Evolutionary conservation across 441 rosid genomes (phyloP).

Genomic region (Theobroma grandiflorum): DNA sequence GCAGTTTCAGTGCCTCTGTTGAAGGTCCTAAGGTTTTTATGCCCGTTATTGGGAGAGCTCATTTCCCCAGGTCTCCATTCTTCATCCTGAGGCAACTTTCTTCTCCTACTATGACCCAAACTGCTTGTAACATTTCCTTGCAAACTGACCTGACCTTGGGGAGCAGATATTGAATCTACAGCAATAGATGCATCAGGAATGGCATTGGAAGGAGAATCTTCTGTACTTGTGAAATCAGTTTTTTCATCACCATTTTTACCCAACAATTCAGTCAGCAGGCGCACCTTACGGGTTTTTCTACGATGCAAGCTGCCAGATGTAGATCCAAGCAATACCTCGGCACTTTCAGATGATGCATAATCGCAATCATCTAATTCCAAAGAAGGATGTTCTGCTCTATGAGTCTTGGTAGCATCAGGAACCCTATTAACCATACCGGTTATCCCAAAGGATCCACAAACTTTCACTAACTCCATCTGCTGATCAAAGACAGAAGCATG

Average conservation of each 20-base stretch:
- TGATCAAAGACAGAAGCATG: conserved; percentile 35
- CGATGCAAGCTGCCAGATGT: conserved; percentile 55
- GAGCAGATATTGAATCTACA: conserved; percentile 35
- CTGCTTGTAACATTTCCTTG: conserved; percentile 43
- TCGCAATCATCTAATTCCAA: conserved; percentile 47
- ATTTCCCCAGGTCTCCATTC: conserved; percentile 45
- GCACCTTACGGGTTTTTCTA: conserved; percentile 72
- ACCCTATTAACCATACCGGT: conserved; percentile 45
- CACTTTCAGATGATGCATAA: conserved; percentile 65
- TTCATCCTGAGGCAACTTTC: conserved; percentile 58
- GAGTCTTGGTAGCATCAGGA: conserved; percentile 37
- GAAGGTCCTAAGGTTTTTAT: conserved; percentile 41
- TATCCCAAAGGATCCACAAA: conserved; percentile 44
- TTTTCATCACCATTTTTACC: conserved; percentile 46
- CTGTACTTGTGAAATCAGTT: conserved; percentile 33
- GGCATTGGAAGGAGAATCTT: conserved; percentile 43
- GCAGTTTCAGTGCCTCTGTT: conserved; percentile 48
- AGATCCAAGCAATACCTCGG: conserved; percentile 41
- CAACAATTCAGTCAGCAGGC: conserved; percentile 77
- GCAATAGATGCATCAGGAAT: conserved; percentile 40
- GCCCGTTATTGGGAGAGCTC: conserved; percentile 43
- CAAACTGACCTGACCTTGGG: conserved; percentile 35
- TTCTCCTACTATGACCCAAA: conserved; percentile 58
- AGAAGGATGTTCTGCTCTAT: conserved; percentile 38
- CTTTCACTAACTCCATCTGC: conserved; percentile 35